These are phyloP conservation scores for Wickerhamiella infanticola DNA, from an alignment of 1,139 yeast genomes.

Conservation along the genomic window DNA sequence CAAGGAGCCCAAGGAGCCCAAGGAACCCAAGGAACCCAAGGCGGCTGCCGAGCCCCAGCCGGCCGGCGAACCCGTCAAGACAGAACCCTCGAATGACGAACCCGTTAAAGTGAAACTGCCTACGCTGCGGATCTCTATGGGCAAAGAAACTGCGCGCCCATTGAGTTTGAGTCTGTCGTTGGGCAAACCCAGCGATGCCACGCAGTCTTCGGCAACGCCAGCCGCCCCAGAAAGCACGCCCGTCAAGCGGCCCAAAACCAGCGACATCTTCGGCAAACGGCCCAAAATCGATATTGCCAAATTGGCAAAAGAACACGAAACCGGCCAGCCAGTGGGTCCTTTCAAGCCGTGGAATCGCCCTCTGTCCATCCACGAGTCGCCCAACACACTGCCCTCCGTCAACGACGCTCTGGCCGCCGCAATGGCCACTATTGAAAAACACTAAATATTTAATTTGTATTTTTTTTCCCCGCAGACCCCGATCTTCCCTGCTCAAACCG, in stretches of 20 bases:
- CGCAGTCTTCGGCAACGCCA: constrained; percentile 6
- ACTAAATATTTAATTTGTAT: too few species aligned
- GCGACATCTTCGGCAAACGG: constrained; percentile 11
- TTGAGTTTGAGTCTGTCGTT: neutral
- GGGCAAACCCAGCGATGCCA: constrained; percentile 2
- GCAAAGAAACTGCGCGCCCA: neutral
- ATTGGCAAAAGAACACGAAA: constrained; percentile 11
- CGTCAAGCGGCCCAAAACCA: constrained; percentile 9
- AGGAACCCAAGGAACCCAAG: neutral
- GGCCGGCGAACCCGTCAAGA: neutral
- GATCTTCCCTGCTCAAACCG: too few species aligned
- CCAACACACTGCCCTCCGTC: neutral
- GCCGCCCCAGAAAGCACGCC: constrained; percentile 15
- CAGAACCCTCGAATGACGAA: neutral
- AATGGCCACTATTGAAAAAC: neutral
- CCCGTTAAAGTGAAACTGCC: neutral
- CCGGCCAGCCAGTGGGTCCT: neutral
- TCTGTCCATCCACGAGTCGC: neutral
- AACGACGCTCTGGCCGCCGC: neutral
- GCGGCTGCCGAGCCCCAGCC: neutral
- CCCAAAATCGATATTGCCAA: constrained; percentile 13
- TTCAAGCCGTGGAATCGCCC: constrained; percentile 1
- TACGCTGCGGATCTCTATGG: neutral
- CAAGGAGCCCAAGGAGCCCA: constrained; percentile 11
- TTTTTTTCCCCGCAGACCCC: too few species aligned